Percentiles rank a stretch among this genome's conserved stretches.
Conservation (phyloP, 148 eudicot species). For the Simmondsia chinensis region DNA sequence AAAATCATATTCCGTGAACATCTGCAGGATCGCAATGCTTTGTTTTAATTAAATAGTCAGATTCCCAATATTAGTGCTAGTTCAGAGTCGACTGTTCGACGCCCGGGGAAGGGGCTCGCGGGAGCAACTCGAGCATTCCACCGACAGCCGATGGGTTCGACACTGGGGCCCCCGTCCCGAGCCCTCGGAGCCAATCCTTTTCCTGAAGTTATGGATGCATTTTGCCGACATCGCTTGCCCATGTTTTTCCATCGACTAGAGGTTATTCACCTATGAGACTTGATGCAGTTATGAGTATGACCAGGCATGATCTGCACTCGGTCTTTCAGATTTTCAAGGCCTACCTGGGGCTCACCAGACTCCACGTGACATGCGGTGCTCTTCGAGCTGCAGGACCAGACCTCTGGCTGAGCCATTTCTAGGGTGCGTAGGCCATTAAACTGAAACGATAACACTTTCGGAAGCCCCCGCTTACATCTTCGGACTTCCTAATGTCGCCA, state of each 20-base stretch:
- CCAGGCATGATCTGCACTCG: neutral
- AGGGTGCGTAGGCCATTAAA: no score
- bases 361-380: no score
- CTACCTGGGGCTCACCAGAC: no score
- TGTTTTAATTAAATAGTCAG: neutral
- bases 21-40: neutral
- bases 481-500: no score
- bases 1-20: neutral
- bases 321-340: neutral
- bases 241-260: neutral
- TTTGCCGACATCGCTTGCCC: neutral
- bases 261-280: neutral
- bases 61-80: neutral
- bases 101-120: no score
- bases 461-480: no score
- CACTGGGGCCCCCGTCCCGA: neutral
- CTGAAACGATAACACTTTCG: no score
- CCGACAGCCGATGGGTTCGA: neutral
- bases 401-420: no score
- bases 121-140: no score
- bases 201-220: neutral
- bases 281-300: neutral
- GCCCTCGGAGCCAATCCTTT: constrained; percentile 1
- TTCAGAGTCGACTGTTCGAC: neutral
- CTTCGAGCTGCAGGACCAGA: no score